Evolutionary conservation across 139 green algal genomes (phyloP), one percentile per base, ranked within the genome.

Genomic region (Coelastrella sp.): DNA sequence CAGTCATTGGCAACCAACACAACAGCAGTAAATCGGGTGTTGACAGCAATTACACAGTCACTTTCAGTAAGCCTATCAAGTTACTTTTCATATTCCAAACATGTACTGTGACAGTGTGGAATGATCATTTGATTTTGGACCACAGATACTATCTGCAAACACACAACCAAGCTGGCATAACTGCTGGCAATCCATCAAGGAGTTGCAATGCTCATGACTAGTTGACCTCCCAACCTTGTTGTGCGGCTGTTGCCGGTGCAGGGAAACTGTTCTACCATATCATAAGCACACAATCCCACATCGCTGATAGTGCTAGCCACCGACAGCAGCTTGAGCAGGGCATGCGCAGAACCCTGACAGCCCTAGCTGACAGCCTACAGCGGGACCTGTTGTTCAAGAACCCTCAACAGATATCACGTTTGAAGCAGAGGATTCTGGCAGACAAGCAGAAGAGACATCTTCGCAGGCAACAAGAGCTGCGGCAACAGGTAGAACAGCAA

Each of bases 241-340:
- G 6, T 83, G 35, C 49, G 8, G 10, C 14, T 83, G 35, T 74
- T 14, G 19, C 20, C 14, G 0, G 6, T 87, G 63, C 82, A 87
- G 82, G 63, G 19, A 87, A 87, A 15, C 63, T 78, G 0, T 87
- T 87, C 27, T 87, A 87, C 25, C 82, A 87, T 27, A 87, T 87
- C 25, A 87, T 87, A 61, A 87, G 82, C 63, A 87, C 82, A 19
- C 17, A 87, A 25, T 15, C 9, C 0, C 81, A 86, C 59, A 49
- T 17, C 4, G n/a, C 59, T 24, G 20, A n/a, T 3, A 22, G 59
- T 22, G 7, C 12, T 17, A n/a, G 7, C 6, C 10, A 61, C 10
- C 59, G 60, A 35, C 81, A 86, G 56, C 81, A 59, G 59, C 81
- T 86, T 59, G 6, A 7, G 6, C 10, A 60, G 11, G 81, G 81